phyloP scores from a whole-genome alignment of 2,329 filamentous ascomycete species.

The Aspergillus unguis region DNA sequence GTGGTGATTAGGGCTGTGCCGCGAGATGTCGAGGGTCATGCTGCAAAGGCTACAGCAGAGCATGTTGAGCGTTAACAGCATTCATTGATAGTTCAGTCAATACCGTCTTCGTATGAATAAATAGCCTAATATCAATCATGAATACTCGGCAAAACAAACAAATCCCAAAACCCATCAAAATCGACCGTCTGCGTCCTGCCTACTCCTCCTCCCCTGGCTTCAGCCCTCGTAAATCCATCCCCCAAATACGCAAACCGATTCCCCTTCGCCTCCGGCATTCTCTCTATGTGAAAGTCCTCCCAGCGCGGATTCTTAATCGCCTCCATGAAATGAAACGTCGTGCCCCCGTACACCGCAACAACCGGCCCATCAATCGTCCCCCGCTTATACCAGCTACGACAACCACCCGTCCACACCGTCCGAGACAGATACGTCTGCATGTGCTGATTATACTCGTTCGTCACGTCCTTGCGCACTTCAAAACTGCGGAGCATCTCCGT shows the following conservation, averaged over 20 bases:
- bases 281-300: slow-evolving; percentile 56
- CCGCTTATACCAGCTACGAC: slow-evolving; percentile 33
- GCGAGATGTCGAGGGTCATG: neutral
- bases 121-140: neutral
- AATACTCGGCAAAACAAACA: slow-evolving; percentile 5
- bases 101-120: too few relatives aligned
- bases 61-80: neutral
- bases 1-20: neutral
- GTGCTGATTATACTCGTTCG: slow-evolving; percentile 17
- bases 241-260: slow-evolving; percentile 52
- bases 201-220: slow-evolving; percentile 1
- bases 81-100: neutral
- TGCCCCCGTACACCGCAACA: slow-evolving; percentile 39
- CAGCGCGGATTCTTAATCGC: slow-evolving; percentile 44
- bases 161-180: slow-evolving; percentile 5
- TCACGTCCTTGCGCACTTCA: slow-evolving; percentile 9
- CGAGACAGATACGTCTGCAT: slow-evolving; percentile 20
- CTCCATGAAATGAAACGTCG: slow-evolving; percentile 15
- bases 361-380: slow-evolving; percentile 46
- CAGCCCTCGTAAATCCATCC: slow-evolving; percentile 37
- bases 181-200: slow-evolving; percentile 6
- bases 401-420: slow-evolving; percentile 23
- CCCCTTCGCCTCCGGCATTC: slow-evolving; percentile 31
- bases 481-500: slow-evolving; percentile 3
- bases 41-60: neutral